These are phyloP conservation scores for Spergularia azorica DNA, from an alignment of 179 eudicot species.

Conservation along the genomic window DNA sequence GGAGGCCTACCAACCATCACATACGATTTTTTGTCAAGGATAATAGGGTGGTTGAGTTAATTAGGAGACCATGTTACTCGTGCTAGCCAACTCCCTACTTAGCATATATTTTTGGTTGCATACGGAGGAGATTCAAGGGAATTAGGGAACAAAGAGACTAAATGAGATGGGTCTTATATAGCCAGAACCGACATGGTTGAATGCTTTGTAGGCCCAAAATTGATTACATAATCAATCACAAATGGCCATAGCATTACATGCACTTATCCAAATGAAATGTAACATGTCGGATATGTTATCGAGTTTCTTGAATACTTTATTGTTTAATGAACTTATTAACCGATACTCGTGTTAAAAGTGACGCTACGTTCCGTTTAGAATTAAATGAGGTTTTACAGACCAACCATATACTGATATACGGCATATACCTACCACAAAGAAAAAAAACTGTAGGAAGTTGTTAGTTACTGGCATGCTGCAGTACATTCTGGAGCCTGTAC, in stretches of 20 bases:
- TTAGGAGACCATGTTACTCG: not conserved
- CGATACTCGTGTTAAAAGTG: no score
- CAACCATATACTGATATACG: no score
- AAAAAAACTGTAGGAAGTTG: not conserved
- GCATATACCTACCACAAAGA: no score
- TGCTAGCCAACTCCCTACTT: not conserved
- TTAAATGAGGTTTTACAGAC: no score
- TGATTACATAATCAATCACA: conserved; percentile 1
- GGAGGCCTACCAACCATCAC: no score
- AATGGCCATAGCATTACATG: no score
- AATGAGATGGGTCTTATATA: not conserved
- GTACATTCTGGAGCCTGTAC: not conserved
- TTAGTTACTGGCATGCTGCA: not conserved
- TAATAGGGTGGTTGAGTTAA: not conserved
- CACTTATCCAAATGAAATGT: no score
- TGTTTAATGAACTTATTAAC: no score
- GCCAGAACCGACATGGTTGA: conserved; percentile 3
- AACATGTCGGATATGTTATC: no score
- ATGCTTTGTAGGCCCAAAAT: conserved; percentile 27
- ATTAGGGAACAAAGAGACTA: not conserved
- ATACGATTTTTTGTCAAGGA: not conserved
- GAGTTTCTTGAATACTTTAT: no score
- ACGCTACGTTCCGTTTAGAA: no score
- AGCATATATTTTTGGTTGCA: not conserved
- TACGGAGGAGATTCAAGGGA: not conserved